Conservation (phyloP, 495 filamentous ascomycete species). For the Penicillium atrosanguineum region DNA sequence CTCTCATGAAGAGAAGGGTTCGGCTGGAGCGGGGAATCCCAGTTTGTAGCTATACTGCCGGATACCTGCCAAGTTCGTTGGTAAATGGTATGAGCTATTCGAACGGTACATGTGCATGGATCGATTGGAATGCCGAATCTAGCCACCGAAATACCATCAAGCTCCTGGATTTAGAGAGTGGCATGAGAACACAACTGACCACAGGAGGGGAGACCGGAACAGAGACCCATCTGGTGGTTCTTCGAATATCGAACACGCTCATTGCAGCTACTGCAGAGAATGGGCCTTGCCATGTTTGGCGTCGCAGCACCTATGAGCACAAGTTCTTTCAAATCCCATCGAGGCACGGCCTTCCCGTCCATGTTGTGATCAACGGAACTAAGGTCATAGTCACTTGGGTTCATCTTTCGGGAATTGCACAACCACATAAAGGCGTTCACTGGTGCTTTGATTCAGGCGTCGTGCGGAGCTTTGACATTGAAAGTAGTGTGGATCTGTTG, state of each 20-base stretch:
- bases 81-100: slow-evolving; percentile 17
- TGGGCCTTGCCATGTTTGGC: slow-evolving; percentile 32
- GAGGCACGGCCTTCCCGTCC: slow-evolving; percentile 1
- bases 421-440: slow-evolving; percentile 15
- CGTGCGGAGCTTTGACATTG: slow-evolving; percentile 12
- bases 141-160: background rate
- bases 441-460: slow-evolving; percentile 19
- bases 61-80: background rate
- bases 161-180: slow-evolving; percentile 9
- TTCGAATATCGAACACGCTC: slow-evolving; percentile 22
- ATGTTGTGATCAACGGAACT: slow-evolving; percentile 13
- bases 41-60: slow-evolving; percentile 1
- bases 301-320: slow-evolving; percentile 17
- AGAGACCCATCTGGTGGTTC: slow-evolving; percentile 16
- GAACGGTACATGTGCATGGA: slow-evolving; percentile 26
- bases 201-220: slow-evolving; percentile 21
- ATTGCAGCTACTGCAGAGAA: slow-evolving; percentile 22
- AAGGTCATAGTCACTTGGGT: slow-evolving; percentile 16
- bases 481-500: background rate
- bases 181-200: slow-evolving; percentile 5
- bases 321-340: slow-evolving; percentile 26
- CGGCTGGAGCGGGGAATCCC: slow-evolving; percentile 19
- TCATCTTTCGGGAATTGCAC: background rate
- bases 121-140: background rate
- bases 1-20: slow-evolving; percentile 15